These are phyloP conservation scores for Brettanomyces naardenensis DNA, from an alignment of 805 yeast species.

Conservation along the genomic window DNA sequence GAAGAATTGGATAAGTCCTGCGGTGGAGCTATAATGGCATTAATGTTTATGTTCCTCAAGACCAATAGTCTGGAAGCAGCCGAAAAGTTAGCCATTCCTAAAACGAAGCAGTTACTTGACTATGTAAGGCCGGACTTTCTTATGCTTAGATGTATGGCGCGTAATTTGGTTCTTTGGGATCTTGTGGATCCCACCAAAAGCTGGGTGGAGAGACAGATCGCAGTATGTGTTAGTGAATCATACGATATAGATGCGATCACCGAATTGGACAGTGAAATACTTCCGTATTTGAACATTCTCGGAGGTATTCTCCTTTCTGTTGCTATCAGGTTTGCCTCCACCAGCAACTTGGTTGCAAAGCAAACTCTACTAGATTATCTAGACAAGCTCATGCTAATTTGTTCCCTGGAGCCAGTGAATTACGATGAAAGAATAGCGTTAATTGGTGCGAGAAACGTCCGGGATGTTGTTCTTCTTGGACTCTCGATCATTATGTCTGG, in stretches of 20 bases:
- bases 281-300: slow-evolving; percentile 54
- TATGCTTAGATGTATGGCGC: slow-evolving; percentile 55
- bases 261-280: slow-evolving; percentile 47
- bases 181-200: slow-evolving; percentile 35
- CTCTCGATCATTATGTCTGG: slow-evolving; percentile 80
- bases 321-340: slow-evolving; percentile 71
- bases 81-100: slow-evolving; percentile 50
- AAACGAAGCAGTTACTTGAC: slow-evolving; percentile 48
- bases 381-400: slow-evolving; percentile 41
- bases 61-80: slow-evolving; percentile 58
- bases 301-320: slow-evolving; percentile 73
- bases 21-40: slow-evolving; percentile 70
- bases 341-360: slow-evolving; percentile 46
- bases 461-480: slow-evolving; percentile 55
- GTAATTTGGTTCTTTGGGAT: slow-evolving; percentile 68
- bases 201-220: slow-evolving; percentile 58
- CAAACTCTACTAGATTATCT: slow-evolving; percentile 45
- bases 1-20: slow-evolving; percentile 54
- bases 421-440: slow-evolving; percentile 54
- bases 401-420: slow-evolving; percentile 33
- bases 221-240: slow-evolving; percentile 31
- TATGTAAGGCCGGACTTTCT: slow-evolving; percentile 76
- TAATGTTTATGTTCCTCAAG: slow-evolving; percentile 65
- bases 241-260: slow-evolving; percentile 22
- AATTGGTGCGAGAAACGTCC: slow-evolving; percentile 44